Base-by-base conservation (phyloP, 2,329 filamentous ascomycete species). In the Exophiala sp. region DNA sequence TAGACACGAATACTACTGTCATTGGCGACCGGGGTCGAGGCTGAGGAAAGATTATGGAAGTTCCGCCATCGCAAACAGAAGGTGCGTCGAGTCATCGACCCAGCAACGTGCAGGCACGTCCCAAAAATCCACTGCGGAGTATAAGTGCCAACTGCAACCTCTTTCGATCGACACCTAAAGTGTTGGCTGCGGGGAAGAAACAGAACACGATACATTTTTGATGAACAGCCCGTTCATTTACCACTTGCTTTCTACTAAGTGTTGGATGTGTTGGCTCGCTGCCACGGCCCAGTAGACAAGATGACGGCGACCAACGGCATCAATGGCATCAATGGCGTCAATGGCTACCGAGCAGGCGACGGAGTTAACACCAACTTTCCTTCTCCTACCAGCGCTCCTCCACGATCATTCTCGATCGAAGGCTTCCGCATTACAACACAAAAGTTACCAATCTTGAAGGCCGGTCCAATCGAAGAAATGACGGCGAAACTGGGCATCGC, bases 391-490 rank as follows among this genome's bases (percentile, higher is more conserved):
- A 73, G 80, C 5, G 67, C 64, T 44, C 62, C 33, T 70, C 65
- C 66, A 76, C 64, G 71, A 82, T 79, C 83, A 5, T 87, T 87
- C 70, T 71, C 70, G 2, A 84, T 88, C 65, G 78, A 80, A 60
- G 80, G 79, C 65, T 95, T 92, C 77, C 81, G 76, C 65, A 85
- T 97, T 70, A 82, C 82, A 24, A 89, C 89, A 50, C 87, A 90
- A 68, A 96, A 96, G 76, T 85, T 94, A 47, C 94, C 94, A 59
- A 99, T 99, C 71, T 87, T 95, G 64, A 96, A 96, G 72, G 85
- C 91, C 42, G 88, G 82, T 5, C 88, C 91, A 47, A 97, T 99
- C 67, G 91, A 96, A 67, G 83, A 82, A 35, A 89, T 99, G 83
- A 85, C 86, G 38, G 78, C 79, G 53, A 83, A 82, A 59, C 80